A percentile compares a stretch with the other conserved stretches of the same genome.
These are phyloP conservation scores for Phaeoacremonium minimum DNA, from an alignment of 2,329 filamentous ascomycete genomes.

Conservation along the genomic window DNA sequence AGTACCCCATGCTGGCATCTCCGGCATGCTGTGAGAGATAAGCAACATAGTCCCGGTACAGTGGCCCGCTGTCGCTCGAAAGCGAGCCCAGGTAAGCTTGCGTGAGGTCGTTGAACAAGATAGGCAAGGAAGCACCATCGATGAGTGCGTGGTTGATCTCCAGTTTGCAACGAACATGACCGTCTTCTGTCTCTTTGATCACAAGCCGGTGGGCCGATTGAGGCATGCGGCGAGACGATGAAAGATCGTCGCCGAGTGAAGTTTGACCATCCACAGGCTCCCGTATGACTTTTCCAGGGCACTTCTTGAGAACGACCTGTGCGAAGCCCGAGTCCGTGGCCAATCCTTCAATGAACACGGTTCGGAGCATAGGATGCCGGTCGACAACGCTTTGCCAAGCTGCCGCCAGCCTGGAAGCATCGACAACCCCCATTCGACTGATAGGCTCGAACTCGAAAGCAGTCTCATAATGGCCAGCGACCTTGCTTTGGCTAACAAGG, in stretches of 20 bases:
- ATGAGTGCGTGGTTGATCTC: constrained; percentile 47
- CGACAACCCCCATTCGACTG: constrained; percentile 3
- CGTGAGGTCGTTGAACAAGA: constrained; percentile 39
- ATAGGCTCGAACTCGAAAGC: constrained; percentile 7
- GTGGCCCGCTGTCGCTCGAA: constrained; percentile 24
- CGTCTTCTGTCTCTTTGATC: constrained; percentile 25
- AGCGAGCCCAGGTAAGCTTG: constrained; percentile 38
- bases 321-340: constrained; percentile 14
- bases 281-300: no score
- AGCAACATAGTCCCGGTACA: constrained; percentile 30
- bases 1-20: constrained; percentile 32
- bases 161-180: constrained; percentile 26
- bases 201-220: constrained; percentile 36
- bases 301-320: constrained; percentile 22
- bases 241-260: no score
- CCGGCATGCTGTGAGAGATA: constrained; percentile 20
- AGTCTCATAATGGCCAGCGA: constrained; percentile 12
- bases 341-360: constrained; percentile 22
- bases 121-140: constrained; percentile 45
- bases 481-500: constrained; percentile 14
- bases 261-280: no score
- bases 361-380: constrained; percentile 20
- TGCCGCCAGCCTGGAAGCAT: constrained; percentile 7
- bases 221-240: constrained; percentile 20
- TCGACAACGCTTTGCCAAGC: constrained; percentile 17